Conservation (phyloP, 2,329 filamentous ascomycete genomes). For the Davidsoniella australis region DNA sequence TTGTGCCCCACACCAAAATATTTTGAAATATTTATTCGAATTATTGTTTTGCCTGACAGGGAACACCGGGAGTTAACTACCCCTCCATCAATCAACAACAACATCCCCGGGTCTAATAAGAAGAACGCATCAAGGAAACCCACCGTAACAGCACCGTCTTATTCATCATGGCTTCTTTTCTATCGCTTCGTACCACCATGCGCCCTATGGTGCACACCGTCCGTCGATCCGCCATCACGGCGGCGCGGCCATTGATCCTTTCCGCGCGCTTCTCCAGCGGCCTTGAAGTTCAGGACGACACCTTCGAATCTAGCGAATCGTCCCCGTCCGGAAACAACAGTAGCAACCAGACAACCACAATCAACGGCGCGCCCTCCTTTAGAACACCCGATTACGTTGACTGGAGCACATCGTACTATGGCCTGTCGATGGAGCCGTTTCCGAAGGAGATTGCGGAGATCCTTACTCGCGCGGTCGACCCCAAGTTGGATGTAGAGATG, state of each 20-base stretch:
- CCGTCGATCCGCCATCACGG: background rate
- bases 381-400: conserved; percentile 29
- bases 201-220: conserved; percentile 12
- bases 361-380: background rate
- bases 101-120: background rate
- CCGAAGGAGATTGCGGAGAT: conserved; percentile 49
- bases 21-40: too few relatives aligned
- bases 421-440: conserved; percentile 56
- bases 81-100: background rate
- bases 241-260: background rate
- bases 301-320: background rate
- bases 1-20: background rate
- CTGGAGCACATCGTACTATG: conserved; percentile 74
- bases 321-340: background rate
- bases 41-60: background rate
- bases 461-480: conserved; percentile 48
- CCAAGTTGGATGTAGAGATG: conserved; percentile 66
- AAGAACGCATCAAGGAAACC: background rate
- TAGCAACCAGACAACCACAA: conserved; percentile 8
- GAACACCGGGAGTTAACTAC: background rate
- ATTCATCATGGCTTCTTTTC: conserved; percentile 1
- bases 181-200: conserved; percentile 10
- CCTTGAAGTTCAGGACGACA: conserved; percentile 5
- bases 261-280: conserved; percentile 4
- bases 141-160: background rate